These are phyloP conservation scores for Phalaenopsis aphrodite DNA, from an alignment of 106 monocot species.

Conservation along the genomic window DNA sequence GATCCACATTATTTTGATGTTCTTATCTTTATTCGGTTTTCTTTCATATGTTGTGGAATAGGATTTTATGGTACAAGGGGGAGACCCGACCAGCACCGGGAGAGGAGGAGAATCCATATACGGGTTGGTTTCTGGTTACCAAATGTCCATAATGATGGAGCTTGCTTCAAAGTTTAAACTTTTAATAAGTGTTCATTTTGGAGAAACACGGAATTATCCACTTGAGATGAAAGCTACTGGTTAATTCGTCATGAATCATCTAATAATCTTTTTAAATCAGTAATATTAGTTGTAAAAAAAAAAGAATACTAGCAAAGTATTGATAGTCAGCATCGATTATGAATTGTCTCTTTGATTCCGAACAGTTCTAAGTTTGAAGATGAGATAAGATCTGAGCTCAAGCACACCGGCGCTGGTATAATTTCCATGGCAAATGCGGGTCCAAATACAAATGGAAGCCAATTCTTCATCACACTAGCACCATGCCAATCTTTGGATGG, in stretches of 20 bases:
- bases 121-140: conserved; percentile 38
- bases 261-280: not conserved
- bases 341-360: not conserved
- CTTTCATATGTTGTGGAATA: conserved; percentile 9
- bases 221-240: not conserved
- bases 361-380: conserved; percentile 92
- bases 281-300: too few relatives aligned
- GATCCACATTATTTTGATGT: not conserved
- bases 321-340: not conserved
- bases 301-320: too few relatives aligned
- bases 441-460: conserved; percentile 97
- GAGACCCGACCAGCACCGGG: conserved; percentile 97
- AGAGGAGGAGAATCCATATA: conserved; percentile 97
- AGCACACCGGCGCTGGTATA: conserved; percentile 96
- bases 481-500: conserved; percentile 91
- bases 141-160: not conserved
- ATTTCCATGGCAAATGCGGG: conserved; percentile 99
- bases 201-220: not conserved
- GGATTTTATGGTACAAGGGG: conserved; percentile 98
- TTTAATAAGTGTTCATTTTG: not conserved
- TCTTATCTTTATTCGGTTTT: not conserved
- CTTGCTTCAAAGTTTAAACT: not conserved
- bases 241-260: not conserved
- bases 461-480: conserved; percentile 95
- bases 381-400: conserved; percentile 88